A percentile compares a stretch with the other conserved stretches of the same genome.
These are phyloP conservation scores for Akanthomyces muscarius DNA, from an alignment of 2,329 filamentous ascomycete genomes.

Conservation along the genomic window DNA sequence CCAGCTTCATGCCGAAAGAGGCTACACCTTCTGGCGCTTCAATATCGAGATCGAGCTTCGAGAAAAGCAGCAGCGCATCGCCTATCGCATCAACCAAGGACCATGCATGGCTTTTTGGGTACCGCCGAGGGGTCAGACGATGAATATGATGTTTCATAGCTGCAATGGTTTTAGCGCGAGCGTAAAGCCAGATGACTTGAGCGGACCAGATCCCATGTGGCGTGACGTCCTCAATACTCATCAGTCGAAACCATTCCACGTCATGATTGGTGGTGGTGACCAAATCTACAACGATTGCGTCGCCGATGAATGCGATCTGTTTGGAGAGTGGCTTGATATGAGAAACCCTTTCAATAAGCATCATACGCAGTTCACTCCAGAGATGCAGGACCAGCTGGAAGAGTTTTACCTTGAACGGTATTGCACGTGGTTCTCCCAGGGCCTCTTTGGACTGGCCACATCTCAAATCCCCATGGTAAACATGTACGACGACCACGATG, in stretches of 20 bases:
- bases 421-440: constrained; percentile 92
- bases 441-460: constrained; percentile 86
- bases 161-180: constrained; percentile 92
- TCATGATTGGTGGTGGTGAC: constrained; percentile 96
- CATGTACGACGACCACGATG: constrained; percentile 93
- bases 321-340: constrained; percentile 79
- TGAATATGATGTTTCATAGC: constrained; percentile 99
- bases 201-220: constrained; percentile 94
- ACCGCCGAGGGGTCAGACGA: constrained; percentile 73
- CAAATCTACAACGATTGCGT: constrained; percentile 94
- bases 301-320: constrained; percentile 68
- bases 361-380: constrained; percentile 68
- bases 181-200: constrained; percentile 74
- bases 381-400: constrained; percentile 87
- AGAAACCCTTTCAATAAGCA: constrained; percentile 79
- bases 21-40: constrained; percentile 95
- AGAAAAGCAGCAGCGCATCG: constrained; percentile 75
- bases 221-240: constrained; percentile 91
- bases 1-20: constrained; percentile 77
- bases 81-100: constrained; percentile 91
- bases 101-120: constrained; percentile 93
- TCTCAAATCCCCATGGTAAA: constrained; percentile 98
- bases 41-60: constrained; percentile 88
- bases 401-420: constrained; percentile 85
- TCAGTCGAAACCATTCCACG: constrained; percentile 88